These are phyloP conservation scores for Solanum clarkiae DNA, from an alignment of 257 asterid genomes.

Conservation along the genomic window DNA sequence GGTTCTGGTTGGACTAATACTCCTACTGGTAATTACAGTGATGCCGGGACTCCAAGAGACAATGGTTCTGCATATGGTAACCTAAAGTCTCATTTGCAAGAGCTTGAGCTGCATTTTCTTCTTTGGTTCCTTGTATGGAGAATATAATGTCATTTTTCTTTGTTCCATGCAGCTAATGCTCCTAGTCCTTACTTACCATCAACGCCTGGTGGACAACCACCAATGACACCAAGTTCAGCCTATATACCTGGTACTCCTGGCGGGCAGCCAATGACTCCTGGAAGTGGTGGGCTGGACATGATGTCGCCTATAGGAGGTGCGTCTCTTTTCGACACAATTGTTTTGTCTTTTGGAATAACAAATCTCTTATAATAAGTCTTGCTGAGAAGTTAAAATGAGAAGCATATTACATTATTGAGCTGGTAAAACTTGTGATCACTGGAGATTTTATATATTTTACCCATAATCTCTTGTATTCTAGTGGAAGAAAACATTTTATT, in stretches of 20 bases:
- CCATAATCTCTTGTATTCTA: background rate
- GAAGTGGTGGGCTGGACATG: conserved; percentile 89
- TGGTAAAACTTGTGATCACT: background rate
- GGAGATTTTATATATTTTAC: background rate
- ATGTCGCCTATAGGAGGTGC: conserved; percentile 91
- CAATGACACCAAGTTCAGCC: conserved; percentile 94
- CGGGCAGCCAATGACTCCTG: conserved; percentile 98
- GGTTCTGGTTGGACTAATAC: conserved; percentile 81
- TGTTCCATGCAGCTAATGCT: conserved; percentile 63
- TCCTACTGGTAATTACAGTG: conserved; percentile 47
- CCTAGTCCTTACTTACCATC: conserved; percentile 98
- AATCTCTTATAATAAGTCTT: background rate
- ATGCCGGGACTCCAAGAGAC: conserved; percentile 86
- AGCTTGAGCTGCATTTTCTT: background rate
- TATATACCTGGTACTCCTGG: conserved; percentile 98
- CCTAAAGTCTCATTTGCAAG: background rate
- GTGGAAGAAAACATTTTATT: background rate
- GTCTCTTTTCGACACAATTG: background rate
- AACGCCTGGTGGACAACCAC: conserved; percentile 97
- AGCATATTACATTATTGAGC: background rate
- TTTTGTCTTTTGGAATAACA: background rate
- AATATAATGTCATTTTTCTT: background rate
- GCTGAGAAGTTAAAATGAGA: background rate
- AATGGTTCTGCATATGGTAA: conserved; percentile 72
- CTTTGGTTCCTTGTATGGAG: background rate